Evolutionary conservation across 768 basidiomycete genomes (phyloP).

Genomic region (Collybia sp.): DNA sequence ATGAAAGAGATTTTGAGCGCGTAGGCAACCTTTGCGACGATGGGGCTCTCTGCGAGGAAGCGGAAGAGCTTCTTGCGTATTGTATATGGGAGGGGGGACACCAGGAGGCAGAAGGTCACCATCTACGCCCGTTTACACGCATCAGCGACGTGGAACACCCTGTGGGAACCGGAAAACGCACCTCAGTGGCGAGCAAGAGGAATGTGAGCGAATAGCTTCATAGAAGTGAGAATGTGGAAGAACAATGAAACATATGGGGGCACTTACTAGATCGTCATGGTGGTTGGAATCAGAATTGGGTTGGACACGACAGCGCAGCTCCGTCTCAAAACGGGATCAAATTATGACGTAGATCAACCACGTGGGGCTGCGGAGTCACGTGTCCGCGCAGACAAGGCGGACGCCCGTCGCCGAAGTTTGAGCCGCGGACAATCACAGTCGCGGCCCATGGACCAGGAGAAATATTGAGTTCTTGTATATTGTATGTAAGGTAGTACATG

Average conservation of each 20-base stretch:
- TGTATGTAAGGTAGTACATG: too few species aligned
- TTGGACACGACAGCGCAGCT: too few species aligned
- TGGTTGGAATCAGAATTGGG: conserved; percentile 5
- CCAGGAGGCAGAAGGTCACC: conserved; percentile 80
- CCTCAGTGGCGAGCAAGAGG: conserved; percentile 74
- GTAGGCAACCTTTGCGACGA: conserved; percentile 85
- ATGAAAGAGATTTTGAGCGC: conserved; percentile 94
- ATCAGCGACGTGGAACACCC: neutral
- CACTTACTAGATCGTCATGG: conserved; percentile 45
- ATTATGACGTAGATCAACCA: too few species aligned
- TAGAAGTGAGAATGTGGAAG: conserved; percentile 14
- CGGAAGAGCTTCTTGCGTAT: conserved; percentile 67
- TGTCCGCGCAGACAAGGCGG: too few species aligned
- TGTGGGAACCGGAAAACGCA: conserved; percentile 11
- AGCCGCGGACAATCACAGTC: too few species aligned
- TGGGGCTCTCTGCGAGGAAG: conserved; percentile 63
- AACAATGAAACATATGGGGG: neutral
- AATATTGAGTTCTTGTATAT: too few species aligned
- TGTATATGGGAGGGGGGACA: conserved; percentile 78
- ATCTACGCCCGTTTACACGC: conserved; percentile 36
- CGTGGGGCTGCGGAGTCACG: too few species aligned
- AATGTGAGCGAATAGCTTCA: conserved; percentile 77
- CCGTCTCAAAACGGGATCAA: too few species aligned
- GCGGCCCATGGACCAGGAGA: too few species aligned
- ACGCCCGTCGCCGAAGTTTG: too few species aligned